Evolutionary conservation across 805 yeast species (phyloP).

Genomic region (Scheffersomyces lignosus): DNA sequence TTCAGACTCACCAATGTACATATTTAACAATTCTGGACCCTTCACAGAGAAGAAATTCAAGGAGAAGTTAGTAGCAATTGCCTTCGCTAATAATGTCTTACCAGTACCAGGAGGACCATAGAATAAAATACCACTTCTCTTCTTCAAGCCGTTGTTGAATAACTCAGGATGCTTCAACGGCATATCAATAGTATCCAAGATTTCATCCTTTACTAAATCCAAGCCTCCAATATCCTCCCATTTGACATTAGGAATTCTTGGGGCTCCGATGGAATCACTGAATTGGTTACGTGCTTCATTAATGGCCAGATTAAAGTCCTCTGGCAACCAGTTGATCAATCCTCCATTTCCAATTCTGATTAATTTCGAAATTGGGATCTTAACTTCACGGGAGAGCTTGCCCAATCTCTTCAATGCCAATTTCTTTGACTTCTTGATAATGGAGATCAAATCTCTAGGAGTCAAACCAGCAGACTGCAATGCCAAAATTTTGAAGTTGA

Average conservation of each 20-base stretch:
- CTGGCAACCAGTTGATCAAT: slow-evolving; percentile 48
- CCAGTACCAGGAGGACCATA: slow-evolving; percentile 99
- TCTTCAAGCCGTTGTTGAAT: slow-evolving; percentile 85
- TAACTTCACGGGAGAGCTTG: slow-evolving; percentile 24
- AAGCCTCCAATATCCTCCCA: slow-evolving; percentile 99
- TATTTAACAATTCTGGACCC: slow-evolving; percentile 94
- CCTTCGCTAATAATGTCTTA: slow-evolving; percentile 92
- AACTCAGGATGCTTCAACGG: slow-evolving; percentile 92
- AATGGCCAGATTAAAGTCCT: slow-evolving; percentile 69
- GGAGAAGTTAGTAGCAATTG: slow-evolving; percentile 94
- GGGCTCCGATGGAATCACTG: slow-evolving; percentile 95
- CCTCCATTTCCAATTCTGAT: slow-evolving; percentile 57
- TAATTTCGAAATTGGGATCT: slow-evolving; percentile 23
- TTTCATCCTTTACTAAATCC: slow-evolving; percentile 86
- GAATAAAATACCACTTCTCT: slow-evolving; percentile 89
- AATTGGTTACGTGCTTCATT: slow-evolving; percentile 81
- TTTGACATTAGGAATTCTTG: slow-evolving; percentile 87
- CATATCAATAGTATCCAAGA: slow-evolving; percentile 92
- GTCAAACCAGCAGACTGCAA: slow-evolving; percentile 91
- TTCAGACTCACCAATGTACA: slow-evolving; percentile 98
- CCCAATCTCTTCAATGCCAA: slow-evolving; percentile 53
- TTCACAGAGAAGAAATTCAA: slow-evolving; percentile 93
- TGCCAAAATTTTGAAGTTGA: slow-evolving; percentile 60
- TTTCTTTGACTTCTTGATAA: slow-evolving; percentile 63
- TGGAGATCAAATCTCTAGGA: slow-evolving; percentile 75